A percentile compares a stretch with the other conserved stretches of the same genome.
Conservation (phyloP, 495 filamentous ascomycete genomes). For the Bathelium albidoporum region DNA sequence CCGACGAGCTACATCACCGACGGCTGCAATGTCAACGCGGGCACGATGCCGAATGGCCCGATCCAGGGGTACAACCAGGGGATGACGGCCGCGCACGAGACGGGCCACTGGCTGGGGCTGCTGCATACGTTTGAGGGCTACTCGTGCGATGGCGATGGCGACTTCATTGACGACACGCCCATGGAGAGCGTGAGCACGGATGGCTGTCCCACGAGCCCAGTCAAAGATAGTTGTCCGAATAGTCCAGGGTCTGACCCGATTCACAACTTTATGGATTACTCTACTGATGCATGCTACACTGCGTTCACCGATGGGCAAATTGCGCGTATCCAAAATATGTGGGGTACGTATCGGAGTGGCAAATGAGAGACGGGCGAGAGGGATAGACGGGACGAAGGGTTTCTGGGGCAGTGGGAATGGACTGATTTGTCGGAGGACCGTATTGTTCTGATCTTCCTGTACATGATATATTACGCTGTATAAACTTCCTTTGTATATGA, state of each 20-base stretch:
- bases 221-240: slow-evolving; percentile 43
- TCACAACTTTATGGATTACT: slow-evolving; percentile 59
- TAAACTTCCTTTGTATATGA: not conserved
- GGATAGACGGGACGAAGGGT: not conserved
- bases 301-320: slow-evolving; percentile 24
- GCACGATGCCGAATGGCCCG: slow-evolving; percentile 44
- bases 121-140: slow-evolving; percentile 57
- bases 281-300: slow-evolving; percentile 40
- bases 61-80: slow-evolving; percentile 46
- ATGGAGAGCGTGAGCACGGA: slow-evolving; percentile 40
- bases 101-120: slow-evolving; percentile 57
- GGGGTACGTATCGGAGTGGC: slow-evolving; percentile 25
- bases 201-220: slow-evolving; percentile 45
- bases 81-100: slow-evolving; percentile 52
- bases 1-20: slow-evolving; percentile 39
- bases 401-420: not conserved
- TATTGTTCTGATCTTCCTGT: not conserved
- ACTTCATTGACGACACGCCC: slow-evolving; percentile 50
- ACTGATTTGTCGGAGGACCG: not conserved
- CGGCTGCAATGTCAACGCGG: slow-evolving; percentile 49
- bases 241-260: slow-evolving; percentile 45
- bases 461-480: not conserved
- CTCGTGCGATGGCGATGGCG: slow-evolving; percentile 44
- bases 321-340: slow-evolving; percentile 27
- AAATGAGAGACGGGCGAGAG: slow-evolving; percentile 7